Evolutionary conservation across 2,329 filamentous ascomycete species (phyloP).

Genomic region (Aspergillus tubingensis): DNA sequence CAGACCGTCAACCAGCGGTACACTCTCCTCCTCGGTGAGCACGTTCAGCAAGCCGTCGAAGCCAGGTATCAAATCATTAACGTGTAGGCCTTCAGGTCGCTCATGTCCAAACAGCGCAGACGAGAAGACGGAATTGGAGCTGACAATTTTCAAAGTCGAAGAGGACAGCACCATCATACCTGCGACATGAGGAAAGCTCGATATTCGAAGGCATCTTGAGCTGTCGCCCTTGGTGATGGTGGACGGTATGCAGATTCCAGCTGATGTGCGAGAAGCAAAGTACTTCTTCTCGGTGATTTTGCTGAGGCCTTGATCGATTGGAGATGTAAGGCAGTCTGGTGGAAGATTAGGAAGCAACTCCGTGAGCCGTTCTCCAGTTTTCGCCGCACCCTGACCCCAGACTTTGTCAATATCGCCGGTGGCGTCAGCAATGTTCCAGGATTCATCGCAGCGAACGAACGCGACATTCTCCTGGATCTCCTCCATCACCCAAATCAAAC

Average conservation of each 20-base stretch:
- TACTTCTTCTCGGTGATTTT: constrained; percentile 71
- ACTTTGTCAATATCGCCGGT: constrained; percentile 80
- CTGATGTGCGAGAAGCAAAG: constrained; percentile 80
- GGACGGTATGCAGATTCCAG: constrained; percentile 78
- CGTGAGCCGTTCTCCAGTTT: constrained; percentile 71
- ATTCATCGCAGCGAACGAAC: constrained; percentile 72
- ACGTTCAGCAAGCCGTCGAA: constrained; percentile 83
- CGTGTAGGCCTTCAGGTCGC: constrained; percentile 75
- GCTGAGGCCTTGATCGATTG: constrained; percentile 72
- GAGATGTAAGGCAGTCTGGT: constrained; percentile 67
- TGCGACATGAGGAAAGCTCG: constrained; percentile 95
- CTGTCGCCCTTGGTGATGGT: constrained; percentile 73
- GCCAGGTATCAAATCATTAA: constrained; percentile 78
- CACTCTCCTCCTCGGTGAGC: constrained; percentile 81
- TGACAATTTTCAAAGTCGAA: constrained; percentile 74
- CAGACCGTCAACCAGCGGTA: constrained; percentile 85
- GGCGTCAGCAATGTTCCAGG: constrained; percentile 69
- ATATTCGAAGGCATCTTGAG: constrained; percentile 74
- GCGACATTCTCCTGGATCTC: constrained; percentile 96
- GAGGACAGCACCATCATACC: constrained; percentile 94
- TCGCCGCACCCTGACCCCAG: constrained; percentile 73
- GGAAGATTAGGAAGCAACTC: constrained; percentile 81
- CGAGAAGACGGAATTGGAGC: constrained; percentile 93
- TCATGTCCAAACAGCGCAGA: constrained; percentile 88
- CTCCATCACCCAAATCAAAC: constrained; percentile 95